Evolutionary conservation across 805 yeast species (phyloP).

Genomic region (Ogataea salicorniae): DNA sequence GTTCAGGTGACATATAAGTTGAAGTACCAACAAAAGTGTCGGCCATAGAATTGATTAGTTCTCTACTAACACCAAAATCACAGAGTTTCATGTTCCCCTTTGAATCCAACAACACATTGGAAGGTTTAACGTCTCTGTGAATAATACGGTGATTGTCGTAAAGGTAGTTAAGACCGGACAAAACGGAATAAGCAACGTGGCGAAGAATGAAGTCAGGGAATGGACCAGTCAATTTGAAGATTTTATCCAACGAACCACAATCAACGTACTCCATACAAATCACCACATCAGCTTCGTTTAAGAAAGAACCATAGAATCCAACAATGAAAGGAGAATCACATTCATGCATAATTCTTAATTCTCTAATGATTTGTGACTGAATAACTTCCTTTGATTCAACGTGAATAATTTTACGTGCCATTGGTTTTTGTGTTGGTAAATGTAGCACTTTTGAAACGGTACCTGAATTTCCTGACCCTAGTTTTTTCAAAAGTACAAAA

Average conservation of each 20-base stretch:
- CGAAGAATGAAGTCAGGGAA: conserved; percentile 65
- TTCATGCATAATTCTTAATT: conserved; percentile 84
- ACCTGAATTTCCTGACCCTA: conserved; percentile 95
- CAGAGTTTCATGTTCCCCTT: conserved; percentile 86
- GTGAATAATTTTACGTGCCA: conserved; percentile 88
- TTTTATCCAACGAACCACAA: conserved; percentile 86
- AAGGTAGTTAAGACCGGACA: conserved; percentile 75
- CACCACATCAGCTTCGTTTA: conserved; percentile 68
- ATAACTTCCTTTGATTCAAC: conserved; percentile 76
- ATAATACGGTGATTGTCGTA: conserved; percentile 83
- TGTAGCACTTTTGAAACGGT: conserved; percentile 85
- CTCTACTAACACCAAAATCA: conserved; percentile 95
- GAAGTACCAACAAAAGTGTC: conserved; percentile 98
- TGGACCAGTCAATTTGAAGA: conserved; percentile 55
- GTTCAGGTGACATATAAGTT: conserved; percentile 95
- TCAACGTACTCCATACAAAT: conserved; percentile 96
- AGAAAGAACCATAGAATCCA: conserved; percentile 86
- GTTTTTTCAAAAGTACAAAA: conserved; percentile 62
- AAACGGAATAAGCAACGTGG: conserved; percentile 68
- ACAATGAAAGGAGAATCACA: conserved; percentile 81
- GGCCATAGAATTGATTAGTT: conserved; percentile 87
- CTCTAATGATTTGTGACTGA: conserved; percentile 81
- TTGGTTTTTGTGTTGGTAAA: conserved; percentile 77
- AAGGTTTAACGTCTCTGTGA: conserved; percentile 95
- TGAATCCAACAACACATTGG: conserved; percentile 83